Base-by-base conservation (phyloP, 768 basidiomycete species). In the Coprinopsis sp. region DNA sequence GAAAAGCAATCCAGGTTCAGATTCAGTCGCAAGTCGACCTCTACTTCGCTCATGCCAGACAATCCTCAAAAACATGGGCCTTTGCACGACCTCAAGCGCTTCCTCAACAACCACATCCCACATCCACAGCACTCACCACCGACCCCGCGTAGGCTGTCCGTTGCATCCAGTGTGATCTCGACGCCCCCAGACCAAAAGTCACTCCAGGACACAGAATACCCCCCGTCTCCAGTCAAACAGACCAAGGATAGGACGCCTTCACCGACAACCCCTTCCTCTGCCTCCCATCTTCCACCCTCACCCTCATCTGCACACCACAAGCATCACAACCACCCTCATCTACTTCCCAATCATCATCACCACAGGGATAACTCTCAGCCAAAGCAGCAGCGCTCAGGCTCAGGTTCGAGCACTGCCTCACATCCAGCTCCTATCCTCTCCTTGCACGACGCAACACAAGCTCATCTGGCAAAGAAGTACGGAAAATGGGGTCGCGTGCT, bases 401-500 rank as follows among this genome's bases (percentile, higher is more conserved):
- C 54, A 25, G 43, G 50, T 51, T 47, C 55, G 33, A 54, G 52
- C 13, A 49, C 39, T 41, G 49, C 54, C 37, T 68, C n/a, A n/a
- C n/a, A n/a, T n/a, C n/a, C n/a, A n/a, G n/a, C 47, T 38, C 67
- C 71, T 47, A 68, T 81, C 29, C 62, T 72, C 21, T 87, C 88
- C 2, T 78, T 92, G 19, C 81, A 87, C 12, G 81, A 84, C 39
- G 89, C 87, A 4, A 91, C 89, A 2, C 84, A 94, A 44, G 90
- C 89, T 12, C 93, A 96, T 64, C 72, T 99, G 47, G 72, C 87
- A n/a, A 98, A 98, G 72, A 98, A 97, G 74, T 99, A 99, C 57
- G 96, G 96, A 54, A 99, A 99, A 63, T 96, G 96, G 90, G 96
- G 95, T 30, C 81, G 90, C 42, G 82, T 96, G 14, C 80, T 99